Conservation (phyloP, 2,329 filamentous ascomycete genomes). For the Cladosporium colombiae region DNA sequence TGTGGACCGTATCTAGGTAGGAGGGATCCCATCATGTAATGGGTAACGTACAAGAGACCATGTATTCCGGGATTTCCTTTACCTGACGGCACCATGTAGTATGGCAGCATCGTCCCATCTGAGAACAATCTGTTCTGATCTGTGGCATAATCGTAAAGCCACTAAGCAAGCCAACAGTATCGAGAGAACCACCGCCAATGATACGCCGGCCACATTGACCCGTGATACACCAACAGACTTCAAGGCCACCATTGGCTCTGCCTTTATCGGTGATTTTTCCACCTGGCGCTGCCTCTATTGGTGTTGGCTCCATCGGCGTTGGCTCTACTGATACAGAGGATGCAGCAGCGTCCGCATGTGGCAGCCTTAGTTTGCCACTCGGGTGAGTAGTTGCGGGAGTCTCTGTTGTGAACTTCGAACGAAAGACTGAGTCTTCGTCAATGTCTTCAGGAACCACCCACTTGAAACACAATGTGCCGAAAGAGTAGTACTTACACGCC, state of each 20-base stretch:
- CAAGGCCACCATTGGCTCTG: not conserved
- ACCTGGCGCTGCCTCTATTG: not conserved
- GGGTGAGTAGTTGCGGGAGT: not conserved
- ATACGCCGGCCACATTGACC: not conserved
- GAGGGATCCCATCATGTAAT: not conserved
- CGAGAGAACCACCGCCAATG: not conserved
- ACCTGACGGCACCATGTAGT: not conserved
- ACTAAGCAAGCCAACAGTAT: not conserved
- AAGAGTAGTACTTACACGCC: not conserved
- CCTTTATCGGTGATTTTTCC: not conserved
- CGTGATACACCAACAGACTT: not conserved
- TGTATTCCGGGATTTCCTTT: not conserved
- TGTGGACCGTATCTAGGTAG: no score
- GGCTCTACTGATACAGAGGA: not conserved
- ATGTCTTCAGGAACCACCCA: not conserved
- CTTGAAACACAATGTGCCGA: not conserved
- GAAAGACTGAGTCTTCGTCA: not conserved
- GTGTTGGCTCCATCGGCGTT: not conserved
- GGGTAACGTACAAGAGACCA: not conserved
- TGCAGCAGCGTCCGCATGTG: not conserved
- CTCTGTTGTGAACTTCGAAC: conserved; percentile 1
- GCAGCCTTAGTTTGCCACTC: not conserved
- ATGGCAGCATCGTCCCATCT: not conserved
- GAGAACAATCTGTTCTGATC: not conserved
- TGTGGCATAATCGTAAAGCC: not conserved